A percentile compares a stretch with the other conserved stretches of the same genome.
Evolutionary conservation across 805 yeast species (phyloP).

Genomic region (Yamadazyma insecticola): DNA sequence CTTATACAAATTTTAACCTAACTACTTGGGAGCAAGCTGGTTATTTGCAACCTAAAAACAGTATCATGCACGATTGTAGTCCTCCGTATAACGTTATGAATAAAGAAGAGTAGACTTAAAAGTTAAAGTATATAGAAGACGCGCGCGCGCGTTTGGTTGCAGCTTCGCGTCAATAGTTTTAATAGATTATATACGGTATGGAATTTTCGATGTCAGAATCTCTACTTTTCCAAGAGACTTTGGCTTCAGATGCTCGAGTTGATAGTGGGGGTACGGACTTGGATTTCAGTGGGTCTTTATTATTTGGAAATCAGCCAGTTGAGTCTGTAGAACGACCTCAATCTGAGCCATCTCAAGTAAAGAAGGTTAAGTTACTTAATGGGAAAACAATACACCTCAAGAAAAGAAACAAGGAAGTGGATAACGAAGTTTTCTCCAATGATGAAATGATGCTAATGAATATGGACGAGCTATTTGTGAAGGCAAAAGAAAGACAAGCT

Average conservation of each 20-base stretch:
- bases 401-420: slow-evolving; percentile 2
- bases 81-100: slow-evolving; percentile 4
- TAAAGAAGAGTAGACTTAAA: no score
- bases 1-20: slow-evolving; percentile 29
- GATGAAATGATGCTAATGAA: slow-evolving; percentile 11
- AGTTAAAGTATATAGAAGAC: no score
- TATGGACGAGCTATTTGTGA: slow-evolving; percentile 17
- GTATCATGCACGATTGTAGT: slow-evolving; percentile 44
- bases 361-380: slow-evolving; percentile 16
- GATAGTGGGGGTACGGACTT: no score
- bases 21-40: slow-evolving; percentile 39
- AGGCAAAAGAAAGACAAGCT: slow-evolving; percentile 14
- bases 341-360: no score
- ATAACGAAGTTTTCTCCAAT: slow-evolving; percentile 2
- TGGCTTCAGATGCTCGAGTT: no score
- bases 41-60: slow-evolving; percentile 57
- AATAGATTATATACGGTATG: no score
- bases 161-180: no score
- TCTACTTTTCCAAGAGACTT: neutral
- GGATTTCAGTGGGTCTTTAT: no score
- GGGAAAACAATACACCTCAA: slow-evolving; percentile 14
- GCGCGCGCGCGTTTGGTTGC: no score
- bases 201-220: neutral
- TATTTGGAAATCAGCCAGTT: no score
- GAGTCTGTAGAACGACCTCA: no score